A percentile compares a stretch with the other conserved stretches of the same genome.
These are phyloP conservation scores for Lepidium aucheri DNA, from an alignment of 345 rosid species.

Conservation along the genomic window DNA sequence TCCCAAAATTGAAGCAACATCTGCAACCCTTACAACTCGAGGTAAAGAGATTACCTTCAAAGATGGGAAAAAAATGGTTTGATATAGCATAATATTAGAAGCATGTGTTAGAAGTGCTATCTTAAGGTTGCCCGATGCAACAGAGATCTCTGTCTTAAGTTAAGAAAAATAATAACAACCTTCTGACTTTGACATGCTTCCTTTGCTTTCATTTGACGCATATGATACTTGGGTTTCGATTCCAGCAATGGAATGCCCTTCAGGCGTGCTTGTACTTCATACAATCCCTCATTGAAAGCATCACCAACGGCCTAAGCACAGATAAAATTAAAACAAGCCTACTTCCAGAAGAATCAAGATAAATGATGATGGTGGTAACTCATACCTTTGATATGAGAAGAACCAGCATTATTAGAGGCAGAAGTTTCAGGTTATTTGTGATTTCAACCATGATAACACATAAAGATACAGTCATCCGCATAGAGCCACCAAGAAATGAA, in stretches of 20 bases:
- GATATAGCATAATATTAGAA: background rate
- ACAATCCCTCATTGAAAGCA: slow-evolving; percentile 92
- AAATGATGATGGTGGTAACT: background rate
- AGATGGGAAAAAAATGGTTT: slow-evolving; percentile 2
- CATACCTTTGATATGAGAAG: slow-evolving; percentile 95
- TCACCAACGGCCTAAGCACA: slow-evolving; percentile 87
- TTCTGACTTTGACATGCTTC: slow-evolving; percentile 80
- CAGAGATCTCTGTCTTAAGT: background rate
- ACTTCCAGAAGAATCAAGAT: slow-evolving; percentile 8
- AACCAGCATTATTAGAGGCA: slow-evolving; percentile 97
- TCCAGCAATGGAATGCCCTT: slow-evolving; percentile 86
- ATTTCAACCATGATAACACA: slow-evolving; percentile 99
- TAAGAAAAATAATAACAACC: slow-evolving; percentile 34
- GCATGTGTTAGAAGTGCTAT: background rate
- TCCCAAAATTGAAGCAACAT: slow-evolving; percentile 69
- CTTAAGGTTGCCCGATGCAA: background rate
- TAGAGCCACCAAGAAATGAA: slow-evolving; percentile 98
- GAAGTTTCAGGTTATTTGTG: slow-evolving; percentile 81
- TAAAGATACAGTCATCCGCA: slow-evolving; percentile 96
- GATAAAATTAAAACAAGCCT: background rate
- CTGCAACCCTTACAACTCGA: slow-evolving; percentile 81
- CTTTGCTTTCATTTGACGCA: slow-evolving; percentile 72
- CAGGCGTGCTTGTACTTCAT: slow-evolving; percentile 79
- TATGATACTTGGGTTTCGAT: slow-evolving; percentile 74
- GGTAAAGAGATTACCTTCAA: slow-evolving; percentile 80